These are phyloP conservation scores for Amylocarpus encephaloides DNA, from an alignment of 2,329 filamentous ascomycete species.

Conservation along the genomic window DNA sequence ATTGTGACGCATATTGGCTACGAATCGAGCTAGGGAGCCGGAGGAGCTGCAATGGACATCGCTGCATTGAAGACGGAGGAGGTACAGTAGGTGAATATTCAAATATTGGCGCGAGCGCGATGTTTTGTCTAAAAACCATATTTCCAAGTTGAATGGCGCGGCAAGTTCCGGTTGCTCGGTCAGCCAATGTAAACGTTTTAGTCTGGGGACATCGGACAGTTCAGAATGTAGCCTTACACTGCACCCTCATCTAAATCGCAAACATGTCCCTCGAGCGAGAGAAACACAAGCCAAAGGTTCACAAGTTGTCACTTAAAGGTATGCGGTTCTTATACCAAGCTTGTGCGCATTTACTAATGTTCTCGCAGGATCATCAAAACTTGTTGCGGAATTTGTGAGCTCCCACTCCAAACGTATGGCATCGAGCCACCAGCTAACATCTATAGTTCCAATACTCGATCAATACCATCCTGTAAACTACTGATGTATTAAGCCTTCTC, in stretches of 20 bases:
- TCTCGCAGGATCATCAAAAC: slow-evolving; percentile 61
- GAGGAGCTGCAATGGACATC: slow-evolving; percentile 30
- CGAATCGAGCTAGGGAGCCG: slow-evolving; percentile 31
- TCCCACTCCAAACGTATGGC: not conserved
- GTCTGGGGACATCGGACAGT: slow-evolving; percentile 4
- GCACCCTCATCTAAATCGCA: slow-evolving; percentile 6
- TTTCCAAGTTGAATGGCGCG: slow-evolving; percentile 8
- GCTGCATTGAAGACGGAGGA: slow-evolving; percentile 29
- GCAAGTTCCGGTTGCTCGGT: slow-evolving; percentile 11
- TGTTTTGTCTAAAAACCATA: slow-evolving; percentile 5
- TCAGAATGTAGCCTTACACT: not conserved
- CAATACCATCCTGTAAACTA: slow-evolving; percentile 79
- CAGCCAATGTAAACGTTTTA: slow-evolving; percentile 4
- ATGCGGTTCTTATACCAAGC: slow-evolving; percentile 35
- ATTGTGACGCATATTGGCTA: slow-evolving; percentile 26
- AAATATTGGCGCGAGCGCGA: not conserved
- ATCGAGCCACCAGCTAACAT: slow-evolving; percentile 12
- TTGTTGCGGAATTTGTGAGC: slow-evolving; percentile 91
- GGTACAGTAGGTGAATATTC: slow-evolving; percentile 6
- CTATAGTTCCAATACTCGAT: slow-evolving; percentile 91
- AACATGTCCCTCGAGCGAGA: slow-evolving; percentile 31
- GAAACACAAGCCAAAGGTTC: slow-evolving; percentile 77
- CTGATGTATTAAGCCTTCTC: no score
- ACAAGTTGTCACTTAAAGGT: slow-evolving; percentile 88
- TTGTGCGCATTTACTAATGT: slow-evolving; percentile 27